Percentiles rank a stretch among this genome's conserved stretches.
Evolutionary conservation across 441 rosid species (phyloP).

Genomic region (Mallotus repandus): DNA sequence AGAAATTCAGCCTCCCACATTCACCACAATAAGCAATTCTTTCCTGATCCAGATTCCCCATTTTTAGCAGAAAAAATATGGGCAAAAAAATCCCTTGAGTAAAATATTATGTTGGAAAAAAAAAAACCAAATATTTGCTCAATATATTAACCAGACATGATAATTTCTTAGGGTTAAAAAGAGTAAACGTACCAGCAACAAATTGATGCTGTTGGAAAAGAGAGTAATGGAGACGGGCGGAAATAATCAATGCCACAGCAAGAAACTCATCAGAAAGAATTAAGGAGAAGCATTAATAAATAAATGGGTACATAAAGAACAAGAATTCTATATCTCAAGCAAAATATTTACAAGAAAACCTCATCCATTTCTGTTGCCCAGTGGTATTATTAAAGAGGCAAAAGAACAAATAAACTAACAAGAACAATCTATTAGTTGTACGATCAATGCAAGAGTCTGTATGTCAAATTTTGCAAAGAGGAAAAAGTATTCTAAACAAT

Average conservation of each 20-base stretch:
- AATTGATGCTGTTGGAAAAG: constrained; percentile 82
- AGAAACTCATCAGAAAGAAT: constrained; percentile 27
- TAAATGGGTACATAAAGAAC: too few species aligned
- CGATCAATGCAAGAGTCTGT: not conserved
- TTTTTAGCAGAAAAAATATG: too few species aligned
- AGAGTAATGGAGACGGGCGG: constrained; percentile 22
- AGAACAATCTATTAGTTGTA: not conserved
- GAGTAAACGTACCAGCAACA: constrained; percentile 76
- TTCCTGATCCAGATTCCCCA: not conserved
- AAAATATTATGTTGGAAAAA: not conserved
- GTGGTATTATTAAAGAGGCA: not conserved
- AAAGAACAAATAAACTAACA: not conserved
- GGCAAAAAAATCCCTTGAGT: too few species aligned
- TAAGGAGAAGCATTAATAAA: constrained; percentile 16
- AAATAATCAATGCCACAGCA: constrained; percentile 28
- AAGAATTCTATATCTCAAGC: constrained; percentile 12
- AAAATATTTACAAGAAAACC: not conserved
- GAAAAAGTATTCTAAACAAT: not conserved
- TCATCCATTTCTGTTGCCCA: not conserved
- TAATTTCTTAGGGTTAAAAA: constrained; percentile 1
- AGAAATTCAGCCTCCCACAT: not conserved
- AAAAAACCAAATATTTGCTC: not conserved
- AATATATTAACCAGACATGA: not conserved
- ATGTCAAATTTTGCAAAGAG: not conserved
- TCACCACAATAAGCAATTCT: not conserved